Percentiles rank a stretch among this genome's conserved stretches.
These are phyloP conservation scores for Salix caprea DNA, from an alignment of 345 rosid genomes.

Conservation along the genomic window DNA sequence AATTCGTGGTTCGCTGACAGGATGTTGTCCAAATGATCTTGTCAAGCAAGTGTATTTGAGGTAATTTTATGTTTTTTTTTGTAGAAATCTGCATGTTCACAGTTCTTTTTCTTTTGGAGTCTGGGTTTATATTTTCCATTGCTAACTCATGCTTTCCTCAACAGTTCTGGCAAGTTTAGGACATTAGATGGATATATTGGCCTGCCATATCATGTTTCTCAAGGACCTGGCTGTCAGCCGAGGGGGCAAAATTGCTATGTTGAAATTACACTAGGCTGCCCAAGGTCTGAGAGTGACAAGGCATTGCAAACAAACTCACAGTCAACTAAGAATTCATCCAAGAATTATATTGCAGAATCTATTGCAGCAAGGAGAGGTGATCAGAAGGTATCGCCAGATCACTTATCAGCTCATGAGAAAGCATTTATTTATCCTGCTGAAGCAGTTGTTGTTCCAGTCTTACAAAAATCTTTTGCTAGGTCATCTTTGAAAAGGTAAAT, in stretches of 20 bases:
- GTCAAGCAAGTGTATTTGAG: slow-evolving; percentile 87
- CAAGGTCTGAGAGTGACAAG: slow-evolving; percentile 44
- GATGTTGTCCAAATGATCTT: slow-evolving; percentile 86
- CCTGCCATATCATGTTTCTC: slow-evolving; percentile 59
- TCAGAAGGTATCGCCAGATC: slow-evolving; percentile 45
- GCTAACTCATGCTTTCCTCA: slow-evolving; percentile 2
- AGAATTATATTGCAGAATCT: slow-evolving; percentile 59
- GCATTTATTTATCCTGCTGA: slow-evolving; percentile 83
- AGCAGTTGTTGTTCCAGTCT: slow-evolving; percentile 86
- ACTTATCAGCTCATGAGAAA: slow-evolving; percentile 43
- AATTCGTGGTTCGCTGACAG: slow-evolving; percentile 86
- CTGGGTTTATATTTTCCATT: background rate
- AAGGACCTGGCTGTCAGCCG: slow-evolving; percentile 54
- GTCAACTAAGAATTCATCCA: slow-evolving; percentile 42
- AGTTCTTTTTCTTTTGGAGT: background rate
- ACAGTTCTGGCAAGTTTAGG: slow-evolving; percentile 59
- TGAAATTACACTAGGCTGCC: slow-evolving; percentile 83
- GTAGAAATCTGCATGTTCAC: background rate
- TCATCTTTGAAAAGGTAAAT: slow-evolving; percentile 82
- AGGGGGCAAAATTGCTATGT: slow-evolving; percentile 67
- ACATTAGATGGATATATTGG: slow-evolving; percentile 59
- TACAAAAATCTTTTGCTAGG: slow-evolving; percentile 76
- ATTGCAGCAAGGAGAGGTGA: slow-evolving; percentile 50
- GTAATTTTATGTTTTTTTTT: slow-evolving; percentile 32
- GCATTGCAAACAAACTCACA: slow-evolving; percentile 37